Evolutionary conservation across 2,329 filamentous ascomycete species (phyloP), one percentile per base, ranked within the genome.

Genomic region (Metarhizium brunneum): DNA sequence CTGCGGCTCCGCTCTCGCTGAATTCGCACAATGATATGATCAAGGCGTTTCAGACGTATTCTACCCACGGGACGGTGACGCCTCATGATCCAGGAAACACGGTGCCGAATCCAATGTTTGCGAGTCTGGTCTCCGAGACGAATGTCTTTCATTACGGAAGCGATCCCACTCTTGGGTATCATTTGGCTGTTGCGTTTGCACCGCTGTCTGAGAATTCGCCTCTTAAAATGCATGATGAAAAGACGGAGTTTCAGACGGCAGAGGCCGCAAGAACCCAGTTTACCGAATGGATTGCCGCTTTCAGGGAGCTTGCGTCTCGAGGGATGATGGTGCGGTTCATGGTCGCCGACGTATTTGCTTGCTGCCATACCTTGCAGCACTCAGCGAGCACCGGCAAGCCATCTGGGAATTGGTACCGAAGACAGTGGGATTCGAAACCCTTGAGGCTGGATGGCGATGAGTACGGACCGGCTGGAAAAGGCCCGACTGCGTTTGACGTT

Each of bases 321-420:
- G 56, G 59, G 3, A 55, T 79, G 2, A 65, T 62, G 0, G 57
- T 85, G 10, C 75, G 80, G 1, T 77, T 80, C 50, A 68, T 71
- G 2, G 62, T 70, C 13, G 71, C 73, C 0, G 81, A 84, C 59
- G 76, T 73, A 1, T 66, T 84, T 25, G 66, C 73, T 1, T 75
- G 84, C 50, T 79, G 75, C 48, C 72, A 83, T 57, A 75, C 72
- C 2, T 67, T 86, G 3, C 76, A 82, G 57, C 65, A 72, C 50
- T 63, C 65, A n/a, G 61, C 59, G 6, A 63, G 57, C 11, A 65
- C 64, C 25, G 64, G 65, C 35, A 61, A 66, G 18, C 56, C 45
- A 1, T 65, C 69, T 14, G 71, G 73, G 2, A 70, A 73, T 36
- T 70, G 72, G 59, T 80, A 75, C 61, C 70, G 73, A 51, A 69